These are phyloP conservation scores for Potentilla sterilis DNA, from an alignment of 306 rosid species.

Conservation along the genomic window DNA sequence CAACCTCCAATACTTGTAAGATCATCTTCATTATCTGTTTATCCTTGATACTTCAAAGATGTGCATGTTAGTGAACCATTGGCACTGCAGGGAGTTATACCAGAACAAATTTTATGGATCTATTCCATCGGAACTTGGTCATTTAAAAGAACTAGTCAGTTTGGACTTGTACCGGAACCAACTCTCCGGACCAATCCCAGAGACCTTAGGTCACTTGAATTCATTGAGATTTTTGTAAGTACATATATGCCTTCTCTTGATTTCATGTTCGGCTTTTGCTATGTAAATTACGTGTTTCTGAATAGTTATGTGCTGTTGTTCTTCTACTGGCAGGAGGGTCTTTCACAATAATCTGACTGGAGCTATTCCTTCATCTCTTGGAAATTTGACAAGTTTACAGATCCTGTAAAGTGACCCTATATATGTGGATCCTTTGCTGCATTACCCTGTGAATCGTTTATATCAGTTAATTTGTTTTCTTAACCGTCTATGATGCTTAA, in stretches of 20 bases:
- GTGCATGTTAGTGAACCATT: neutral
- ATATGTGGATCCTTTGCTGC: neutral
- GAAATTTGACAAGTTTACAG: slow-evolving; percentile 26
- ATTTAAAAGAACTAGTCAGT: slow-evolving; percentile 9
- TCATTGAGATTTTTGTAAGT: slow-evolving; percentile 31
- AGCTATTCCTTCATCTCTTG: slow-evolving; percentile 24
- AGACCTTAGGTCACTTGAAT: slow-evolving; percentile 23
- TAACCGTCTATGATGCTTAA: neutral
- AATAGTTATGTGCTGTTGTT: neutral
- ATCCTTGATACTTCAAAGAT: neutral
- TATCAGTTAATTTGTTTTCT: neutral
- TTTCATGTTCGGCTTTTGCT: neutral
- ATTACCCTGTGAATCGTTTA: neutral
- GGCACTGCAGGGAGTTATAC: slow-evolving; percentile 17
- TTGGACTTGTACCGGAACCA: slow-evolving; percentile 20
- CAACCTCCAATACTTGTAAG: slow-evolving; percentile 31
- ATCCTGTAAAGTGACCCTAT: slow-evolving; percentile 14
- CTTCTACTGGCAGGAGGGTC: slow-evolving; percentile 16
- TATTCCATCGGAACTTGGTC: slow-evolving; percentile 30
- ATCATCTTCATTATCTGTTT: neutral
- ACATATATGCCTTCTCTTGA: neutral
- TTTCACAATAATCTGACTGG: slow-evolving; percentile 23
- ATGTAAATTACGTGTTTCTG: neutral
- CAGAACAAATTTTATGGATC: slow-evolving; percentile 24
- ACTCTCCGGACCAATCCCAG: slow-evolving; percentile 19